Conservation (phyloP, 2,329 filamentous ascomycete species). For the Alternaria conjuncta region DNA sequence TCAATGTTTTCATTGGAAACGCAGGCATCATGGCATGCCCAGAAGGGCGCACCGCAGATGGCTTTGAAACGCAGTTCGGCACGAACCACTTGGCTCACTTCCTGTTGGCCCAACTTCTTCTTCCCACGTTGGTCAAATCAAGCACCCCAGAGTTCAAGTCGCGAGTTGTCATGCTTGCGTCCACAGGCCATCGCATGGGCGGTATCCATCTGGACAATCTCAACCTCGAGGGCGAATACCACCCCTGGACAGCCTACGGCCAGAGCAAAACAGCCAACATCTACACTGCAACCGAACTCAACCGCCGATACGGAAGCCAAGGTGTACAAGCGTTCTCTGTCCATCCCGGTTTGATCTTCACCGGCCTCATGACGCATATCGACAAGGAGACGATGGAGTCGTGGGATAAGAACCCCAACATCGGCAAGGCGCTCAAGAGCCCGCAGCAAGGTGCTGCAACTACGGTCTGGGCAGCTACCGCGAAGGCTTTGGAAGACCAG, state of each 20-base stretch:
- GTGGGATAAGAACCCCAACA: constrained; percentile 17
- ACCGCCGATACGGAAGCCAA: constrained; percentile 54
- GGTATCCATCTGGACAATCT: constrained; percentile 44
- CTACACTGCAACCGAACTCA: constrained; percentile 59
- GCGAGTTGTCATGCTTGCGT: constrained; percentile 30
- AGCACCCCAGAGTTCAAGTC: constrained; percentile 43
- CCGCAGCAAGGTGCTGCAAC: constrained; percentile 50
- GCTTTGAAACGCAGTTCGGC: constrained; percentile 59
- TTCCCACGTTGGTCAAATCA: constrained; percentile 50
- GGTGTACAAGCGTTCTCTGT: constrained; percentile 54
- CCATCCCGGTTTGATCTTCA: constrained; percentile 56
- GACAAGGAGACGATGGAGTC: not conserved
- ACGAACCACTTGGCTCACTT: constrained; percentile 63
- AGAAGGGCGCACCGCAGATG: constrained; percentile 34
- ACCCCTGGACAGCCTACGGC: constrained; percentile 52
- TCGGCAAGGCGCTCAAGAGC: constrained; percentile 32
- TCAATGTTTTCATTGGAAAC: constrained; percentile 29
- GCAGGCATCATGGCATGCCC: constrained; percentile 34
- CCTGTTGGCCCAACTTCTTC: constrained; percentile 60
- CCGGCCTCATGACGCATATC: constrained; percentile 15
- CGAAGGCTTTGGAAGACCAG: constrained; percentile 41
- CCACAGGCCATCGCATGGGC: constrained; percentile 22
- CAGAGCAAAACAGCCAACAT: constrained; percentile 61
- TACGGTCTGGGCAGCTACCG: constrained; percentile 45
- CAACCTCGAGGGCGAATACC: constrained; percentile 50